Evolutionary conservation across 1,284 basidiomycete genomes (phyloP), one percentile per base, ranked within the genome.

Genomic region (Phylloboletellus chloephorus): DNA sequence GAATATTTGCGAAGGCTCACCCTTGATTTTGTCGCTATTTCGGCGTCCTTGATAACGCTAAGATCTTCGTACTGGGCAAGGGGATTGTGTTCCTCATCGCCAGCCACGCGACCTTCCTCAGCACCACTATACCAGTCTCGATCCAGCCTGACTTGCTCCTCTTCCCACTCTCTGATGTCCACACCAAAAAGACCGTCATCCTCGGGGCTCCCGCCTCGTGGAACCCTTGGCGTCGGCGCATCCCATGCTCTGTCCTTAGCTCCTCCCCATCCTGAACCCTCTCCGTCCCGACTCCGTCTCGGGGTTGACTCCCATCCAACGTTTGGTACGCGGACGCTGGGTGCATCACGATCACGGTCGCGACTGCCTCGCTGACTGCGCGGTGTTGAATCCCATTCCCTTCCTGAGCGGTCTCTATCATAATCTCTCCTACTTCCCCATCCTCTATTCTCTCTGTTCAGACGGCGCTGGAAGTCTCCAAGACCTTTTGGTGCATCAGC

Each of bases 111-210:
- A 15, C 88, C 86, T 48, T 91, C 90, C 57, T 95, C 91, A 24
- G 89, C 88, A 29, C 81, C 79, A 47, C 79, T 86, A 59, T 97
- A 98, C 93, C 93, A 98, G 60, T 95, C 91, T 12, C 93, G 73
- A 61, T 97, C 93, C 53, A 96, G 60, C 33, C 76, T 74, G 7
- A 91, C 74, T 60, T 95, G 90, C 61, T 96, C 93, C 52, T 96
- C 92, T 60, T 95, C 93, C 92, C 92, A 97, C 53, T 94, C 93
- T 41, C 87, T 73, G 23, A 76, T 72, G 56, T 86, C 82, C 20
- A 85, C 63, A 10, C 70, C 79, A 25, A 73, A 63, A 30, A 69
- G 69, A 25, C 66, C 75, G 28, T 78, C 79, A 11, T 76, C 82
- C 29, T 82, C 77, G 5, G 80, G 79, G 46, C 79, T 81, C 0